Evolutionary conservation across 2,329 filamentous ascomycete genomes (phyloP).

Genomic region (Exophiala sp.): DNA sequence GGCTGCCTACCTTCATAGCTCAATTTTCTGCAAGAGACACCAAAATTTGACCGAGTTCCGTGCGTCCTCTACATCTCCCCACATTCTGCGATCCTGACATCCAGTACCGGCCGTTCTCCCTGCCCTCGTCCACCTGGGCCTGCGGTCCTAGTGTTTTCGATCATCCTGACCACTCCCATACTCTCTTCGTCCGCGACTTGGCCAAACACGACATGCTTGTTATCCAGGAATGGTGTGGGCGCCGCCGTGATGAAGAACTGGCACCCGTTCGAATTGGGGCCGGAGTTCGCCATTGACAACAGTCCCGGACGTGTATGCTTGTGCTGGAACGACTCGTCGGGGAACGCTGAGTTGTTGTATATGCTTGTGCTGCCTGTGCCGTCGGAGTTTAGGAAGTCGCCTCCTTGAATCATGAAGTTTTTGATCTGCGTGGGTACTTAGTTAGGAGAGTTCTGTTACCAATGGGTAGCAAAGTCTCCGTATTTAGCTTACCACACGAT

Average conservation of each 20-base stretch:
- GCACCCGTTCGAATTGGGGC: slow-evolving; percentile 86
- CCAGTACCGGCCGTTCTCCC: slow-evolving; percentile 73
- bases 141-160: slow-evolving; percentile 84
- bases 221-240: slow-evolving; percentile 80
- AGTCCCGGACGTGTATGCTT: slow-evolving; percentile 78
- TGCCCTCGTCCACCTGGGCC: slow-evolving; percentile 38
- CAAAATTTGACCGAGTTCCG: not conserved
- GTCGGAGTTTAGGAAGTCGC: slow-evolving; percentile 91
- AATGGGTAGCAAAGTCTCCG: too few relatives aligned
- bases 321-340: slow-evolving; percentile 82
- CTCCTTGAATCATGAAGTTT: slow-evolving; percentile 96
- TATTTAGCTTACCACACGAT: slow-evolving; percentile 69
- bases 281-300: slow-evolving; percentile 94
- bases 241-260: slow-evolving; percentile 98
- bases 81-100: slow-evolving; percentile 80
- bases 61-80: slow-evolving; percentile 72
- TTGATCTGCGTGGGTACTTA: slow-evolving; percentile 64
- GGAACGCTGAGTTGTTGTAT: slow-evolving; percentile 79
- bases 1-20: not conserved
- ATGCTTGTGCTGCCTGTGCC: slow-evolving; percentile 85
- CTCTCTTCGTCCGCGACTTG: slow-evolving; percentile 70
- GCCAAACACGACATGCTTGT: slow-evolving; percentile 94
- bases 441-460: not conserved
- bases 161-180: slow-evolving; percentile 86
- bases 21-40: too few relatives aligned